A percentile compares a stretch with the other conserved stretches of the same genome.
phyloP scores from a whole-genome alignment of 176 grass and related monocot species.

The Typha latifolia region DNA sequence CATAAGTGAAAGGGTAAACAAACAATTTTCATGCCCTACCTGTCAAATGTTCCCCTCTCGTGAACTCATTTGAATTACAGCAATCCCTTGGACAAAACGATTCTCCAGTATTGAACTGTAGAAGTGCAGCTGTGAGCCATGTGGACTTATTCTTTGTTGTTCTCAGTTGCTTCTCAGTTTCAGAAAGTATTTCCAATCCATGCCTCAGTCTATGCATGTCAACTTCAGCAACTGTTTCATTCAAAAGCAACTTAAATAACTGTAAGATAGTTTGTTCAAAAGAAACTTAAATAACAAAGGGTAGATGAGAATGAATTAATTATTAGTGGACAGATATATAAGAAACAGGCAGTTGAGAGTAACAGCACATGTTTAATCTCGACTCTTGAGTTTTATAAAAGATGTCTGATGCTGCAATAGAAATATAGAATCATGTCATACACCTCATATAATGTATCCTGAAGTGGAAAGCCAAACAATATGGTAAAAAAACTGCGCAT shows the following conservation, averaged over 20 bases:
- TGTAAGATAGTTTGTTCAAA: slow-evolving; percentile 5
- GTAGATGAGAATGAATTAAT: background rate
- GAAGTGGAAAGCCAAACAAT: background rate
- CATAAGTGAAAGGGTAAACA: background rate
- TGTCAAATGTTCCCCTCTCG: slow-evolving; percentile 26
- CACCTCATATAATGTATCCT: no score
- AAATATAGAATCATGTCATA: background rate
- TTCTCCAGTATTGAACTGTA: slow-evolving; percentile 85
- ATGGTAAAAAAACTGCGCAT: no score
- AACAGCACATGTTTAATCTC: background rate
- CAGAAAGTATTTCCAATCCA: slow-evolving; percentile 92
- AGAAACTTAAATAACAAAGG: background rate
- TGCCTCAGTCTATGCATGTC: slow-evolving; percentile 56
- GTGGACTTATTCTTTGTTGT: slow-evolving; percentile 80
- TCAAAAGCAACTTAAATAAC: background rate
- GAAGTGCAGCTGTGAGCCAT: slow-evolving; percentile 87
- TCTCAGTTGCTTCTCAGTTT: slow-evolving; percentile 89
- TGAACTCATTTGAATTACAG: slow-evolving; percentile 41
- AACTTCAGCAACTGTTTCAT: slow-evolving; percentile 47
- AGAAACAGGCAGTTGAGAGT: background rate
- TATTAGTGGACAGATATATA: background rate
- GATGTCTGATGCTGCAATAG: background rate
- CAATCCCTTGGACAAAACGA: slow-evolving; percentile 37
- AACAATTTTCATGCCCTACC: slow-evolving; percentile 15
- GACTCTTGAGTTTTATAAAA: background rate